Percentiles rank a stretch among this genome's conserved stretches.
phyloP scores from a whole-genome alignment of 176 grass and related monocot genomes.

The Musa beccarii region DNA sequence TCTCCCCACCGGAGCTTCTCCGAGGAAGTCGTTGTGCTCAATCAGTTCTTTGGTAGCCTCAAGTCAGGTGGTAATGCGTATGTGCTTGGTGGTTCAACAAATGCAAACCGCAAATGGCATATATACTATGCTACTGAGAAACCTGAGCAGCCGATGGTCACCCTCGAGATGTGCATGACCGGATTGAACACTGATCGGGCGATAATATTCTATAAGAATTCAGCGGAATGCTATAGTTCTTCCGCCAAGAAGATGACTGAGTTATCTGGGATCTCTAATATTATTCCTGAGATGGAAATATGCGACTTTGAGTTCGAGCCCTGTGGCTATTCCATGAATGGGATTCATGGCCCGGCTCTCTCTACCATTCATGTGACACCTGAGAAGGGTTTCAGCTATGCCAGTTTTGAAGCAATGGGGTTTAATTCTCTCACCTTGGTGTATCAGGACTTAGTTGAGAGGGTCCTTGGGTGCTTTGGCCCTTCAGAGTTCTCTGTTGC shows the following conservation, averaged over 20 bases:
- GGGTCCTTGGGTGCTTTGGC: conserved; percentile 25
- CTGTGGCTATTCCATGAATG: conserved; percentile 44
- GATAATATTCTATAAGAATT: conserved; percentile 25
- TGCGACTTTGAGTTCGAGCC: conserved; percentile 37
- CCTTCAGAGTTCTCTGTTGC: conserved; percentile 36
- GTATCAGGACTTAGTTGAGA: conserved; percentile 22
- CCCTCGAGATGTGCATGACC: conserved; percentile 44
- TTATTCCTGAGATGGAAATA: conserved; percentile 41
- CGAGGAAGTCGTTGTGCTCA: conserved; percentile 33
- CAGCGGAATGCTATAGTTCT: conserved; percentile 20
- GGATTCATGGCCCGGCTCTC: conserved; percentile 21
- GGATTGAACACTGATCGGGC: conserved; percentile 24
- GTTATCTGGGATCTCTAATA: conserved; percentile 33
- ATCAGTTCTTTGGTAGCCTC: conserved; percentile 27
- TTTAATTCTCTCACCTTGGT: conserved; percentile 17
- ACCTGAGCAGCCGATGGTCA: conserved; percentile 34
- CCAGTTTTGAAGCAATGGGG: conserved; percentile 38
- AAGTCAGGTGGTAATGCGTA: conserved; percentile 36
- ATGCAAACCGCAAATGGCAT: conserved; percentile 28
- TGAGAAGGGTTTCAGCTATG: conserved; percentile 37
- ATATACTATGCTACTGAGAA: conserved; percentile 33
- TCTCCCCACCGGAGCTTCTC: conserved; percentile 33
- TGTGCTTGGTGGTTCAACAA: conserved; percentile 21
- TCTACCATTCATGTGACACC: conserved; percentile 43
- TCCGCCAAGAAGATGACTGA: conserved; percentile 31